Percentiles rank a stretch among this genome's conserved stretches.
phyloP scores from a whole-genome alignment of 2,329 filamentous ascomycete species.

The Cytospora chrysosperma region DNA sequence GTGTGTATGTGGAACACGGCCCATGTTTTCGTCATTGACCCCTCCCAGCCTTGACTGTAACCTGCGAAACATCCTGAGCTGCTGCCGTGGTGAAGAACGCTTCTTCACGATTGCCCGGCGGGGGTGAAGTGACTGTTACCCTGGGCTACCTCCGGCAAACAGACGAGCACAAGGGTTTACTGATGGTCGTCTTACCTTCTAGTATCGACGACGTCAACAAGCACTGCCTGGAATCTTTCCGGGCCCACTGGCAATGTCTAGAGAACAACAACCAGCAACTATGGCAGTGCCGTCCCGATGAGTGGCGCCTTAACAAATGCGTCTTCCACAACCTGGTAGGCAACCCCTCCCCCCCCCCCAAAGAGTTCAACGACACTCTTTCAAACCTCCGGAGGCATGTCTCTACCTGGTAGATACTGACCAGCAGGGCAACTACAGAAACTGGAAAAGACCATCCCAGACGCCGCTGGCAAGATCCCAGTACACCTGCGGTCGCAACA shows the following conservation, averaged over 20 bases:
- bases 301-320: conserved; percentile 91
- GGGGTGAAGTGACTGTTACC: background rate
- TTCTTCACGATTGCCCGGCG: background rate
- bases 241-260: conserved; percentile 90
- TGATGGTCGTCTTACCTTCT: conserved; percentile 14
- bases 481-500: conserved; percentile 70
- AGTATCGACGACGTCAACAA: conserved; percentile 96
- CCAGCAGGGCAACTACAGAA: conserved; percentile 49
- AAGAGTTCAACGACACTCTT: background rate
- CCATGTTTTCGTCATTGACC: background rate
- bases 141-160: background rate
- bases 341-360: conserved; percentile 38
- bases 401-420: background rate
- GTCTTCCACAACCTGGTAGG: conserved; percentile 95
- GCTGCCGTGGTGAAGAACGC: background rate
- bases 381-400: background rate
- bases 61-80: conserved; percentile 2
- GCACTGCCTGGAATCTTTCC: conserved; percentile 87
- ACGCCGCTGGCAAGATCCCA: conserved; percentile 68
- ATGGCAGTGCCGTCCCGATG: conserved; percentile 87
- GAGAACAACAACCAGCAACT: conserved; percentile 98
- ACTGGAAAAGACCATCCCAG: conserved; percentile 78
- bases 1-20: conserved; percentile 70
- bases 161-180: background rate
- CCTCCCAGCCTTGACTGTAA: background rate